Base-by-base conservation (phyloP, 2,329 filamentous ascomycete species). In the Metarhizium robertsii region DNA sequence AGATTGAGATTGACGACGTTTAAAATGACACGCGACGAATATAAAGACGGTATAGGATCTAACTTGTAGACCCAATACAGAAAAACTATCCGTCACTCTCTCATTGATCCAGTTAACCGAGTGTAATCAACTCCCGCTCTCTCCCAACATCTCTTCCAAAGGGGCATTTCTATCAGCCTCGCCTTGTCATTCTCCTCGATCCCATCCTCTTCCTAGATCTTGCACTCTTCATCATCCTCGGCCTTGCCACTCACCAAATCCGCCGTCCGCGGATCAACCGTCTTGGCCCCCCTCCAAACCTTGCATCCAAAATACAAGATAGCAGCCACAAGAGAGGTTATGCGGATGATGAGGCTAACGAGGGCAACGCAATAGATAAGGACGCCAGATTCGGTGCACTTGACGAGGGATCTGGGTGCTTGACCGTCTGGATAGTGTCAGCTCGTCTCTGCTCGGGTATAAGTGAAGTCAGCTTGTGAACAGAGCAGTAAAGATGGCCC, bases 231-330 rank as follows among this genome's bases (percentile, higher is more conserved):
- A 54, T 86, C 85, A 58, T 87, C 81, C 67, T 87, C 85, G 6
- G 79, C 79, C 57, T 88, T 72, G 56, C 85, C 84, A 40, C 79
- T 79, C 34, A 78, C 64, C 47, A 89, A 67, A 66, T 90, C 85
- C 0, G 83, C 77, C 53, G 87, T 79, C 20, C 77, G 69, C 1
- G 81, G 73, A 50, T 72, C 73, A 53, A 78, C 69, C 57, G 79
- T 75, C 60, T 78, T 82, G 0, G 85, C 87, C 64, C 75, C 77
- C 67, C 85, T 81, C 60, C 80, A 55, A 2, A 87, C 8, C 69
- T 90, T 91, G 81, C 85, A 90, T 5, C 75, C 78, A 3, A 86
- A 32, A 63, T 81, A 91, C 10, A 5, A 40, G 38, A 14, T 40
- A 11, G 38, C 38, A 40, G 38, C 2, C 38, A 40, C 11, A 13